Evolutionary conservation across 179 eudicot genomes (phyloP).

Genomic region (Corrigiola litoralis): DNA sequence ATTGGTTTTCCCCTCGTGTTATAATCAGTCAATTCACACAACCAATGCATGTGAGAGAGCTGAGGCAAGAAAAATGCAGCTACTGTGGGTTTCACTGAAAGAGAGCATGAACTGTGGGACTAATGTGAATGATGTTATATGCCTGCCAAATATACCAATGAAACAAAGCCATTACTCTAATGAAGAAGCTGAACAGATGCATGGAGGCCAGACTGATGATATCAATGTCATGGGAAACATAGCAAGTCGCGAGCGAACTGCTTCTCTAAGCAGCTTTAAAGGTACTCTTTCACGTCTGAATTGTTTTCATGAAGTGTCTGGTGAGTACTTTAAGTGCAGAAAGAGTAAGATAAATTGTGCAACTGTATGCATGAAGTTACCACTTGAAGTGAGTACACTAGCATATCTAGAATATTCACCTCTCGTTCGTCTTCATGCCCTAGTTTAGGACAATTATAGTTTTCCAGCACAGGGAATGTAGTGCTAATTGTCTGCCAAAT

Average conservation of each 20-base stretch:
- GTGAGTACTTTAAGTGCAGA: no score
- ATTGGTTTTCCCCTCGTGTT: no score
- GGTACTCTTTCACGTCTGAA: neutral
- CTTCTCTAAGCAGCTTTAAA: slow-evolving; percentile 12
- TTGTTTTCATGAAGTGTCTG: neutral
- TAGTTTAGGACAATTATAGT: neutral
- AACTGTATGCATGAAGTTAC: no score
- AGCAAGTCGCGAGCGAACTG: neutral
- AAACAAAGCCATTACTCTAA: neutral
- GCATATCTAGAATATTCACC: neutral
- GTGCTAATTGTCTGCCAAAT: slow-evolving; percentile 4
- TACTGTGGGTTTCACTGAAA: slow-evolving; percentile 34
- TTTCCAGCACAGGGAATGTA: neutral
- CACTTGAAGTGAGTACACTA: neutral
- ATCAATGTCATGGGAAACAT: neutral
- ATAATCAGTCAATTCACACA: no score
- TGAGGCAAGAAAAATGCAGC: slow-evolving; percentile 19
- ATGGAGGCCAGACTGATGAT: neutral
- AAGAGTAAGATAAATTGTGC: no score
- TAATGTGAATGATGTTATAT: slow-evolving; percentile 19
- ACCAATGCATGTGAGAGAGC: neutral
- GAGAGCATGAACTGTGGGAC: slow-evolving; percentile 24
- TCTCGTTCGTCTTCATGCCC: neutral
- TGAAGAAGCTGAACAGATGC: neutral
- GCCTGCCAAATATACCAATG: slow-evolving; percentile 12